These are phyloP conservation scores for Yamadazyma phyllophila DNA, from an alignment of 805 yeast genomes.

Conservation along the genomic window DNA sequence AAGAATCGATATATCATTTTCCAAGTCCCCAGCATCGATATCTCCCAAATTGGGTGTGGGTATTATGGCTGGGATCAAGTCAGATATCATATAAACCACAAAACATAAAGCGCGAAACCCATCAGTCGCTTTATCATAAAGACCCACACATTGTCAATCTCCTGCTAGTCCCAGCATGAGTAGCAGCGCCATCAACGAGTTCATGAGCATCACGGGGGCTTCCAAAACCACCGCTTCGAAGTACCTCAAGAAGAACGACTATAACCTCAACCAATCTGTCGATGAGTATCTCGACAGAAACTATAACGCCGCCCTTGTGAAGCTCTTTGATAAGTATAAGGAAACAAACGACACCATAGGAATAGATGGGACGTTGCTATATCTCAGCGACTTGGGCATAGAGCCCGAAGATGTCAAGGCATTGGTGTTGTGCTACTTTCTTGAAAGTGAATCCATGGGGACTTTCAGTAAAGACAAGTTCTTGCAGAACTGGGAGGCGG, in stretches of 20 bases:
- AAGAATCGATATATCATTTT: conserved; percentile 14
- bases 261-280: conserved; percentile 31
- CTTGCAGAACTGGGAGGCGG: conserved; percentile 55
- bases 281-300: conserved; percentile 24
- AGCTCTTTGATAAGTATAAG: conserved; percentile 33
- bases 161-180: too few relatives aligned
- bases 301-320: conserved; percentile 20
- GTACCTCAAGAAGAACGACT: conserved; percentile 30
- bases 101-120: too few relatives aligned
- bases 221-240: conserved; percentile 31
- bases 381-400: conserved; percentile 63
- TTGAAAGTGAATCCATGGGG: conserved; percentile 68
- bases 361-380: conserved; percentile 73
- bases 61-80: conserved; percentile 5
- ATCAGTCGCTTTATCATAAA: too few relatives aligned
- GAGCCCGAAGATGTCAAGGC: conserved; percentile 75
- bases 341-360: conserved; percentile 49
- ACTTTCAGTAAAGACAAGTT: conserved; percentile 51
- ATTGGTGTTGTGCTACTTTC: conserved; percentile 65
- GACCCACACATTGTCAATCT: too few relatives aligned
- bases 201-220: conserved; percentile 42
- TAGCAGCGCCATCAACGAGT: conserved; percentile 15
- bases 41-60: conserved; percentile 10
- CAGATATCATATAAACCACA: too few relatives aligned
- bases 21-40: conserved; percentile 10